These are phyloP conservation scores for Venturia carpophila DNA, from an alignment of 2,329 filamentous ascomycete genomes.

Conservation along the genomic window DNA sequence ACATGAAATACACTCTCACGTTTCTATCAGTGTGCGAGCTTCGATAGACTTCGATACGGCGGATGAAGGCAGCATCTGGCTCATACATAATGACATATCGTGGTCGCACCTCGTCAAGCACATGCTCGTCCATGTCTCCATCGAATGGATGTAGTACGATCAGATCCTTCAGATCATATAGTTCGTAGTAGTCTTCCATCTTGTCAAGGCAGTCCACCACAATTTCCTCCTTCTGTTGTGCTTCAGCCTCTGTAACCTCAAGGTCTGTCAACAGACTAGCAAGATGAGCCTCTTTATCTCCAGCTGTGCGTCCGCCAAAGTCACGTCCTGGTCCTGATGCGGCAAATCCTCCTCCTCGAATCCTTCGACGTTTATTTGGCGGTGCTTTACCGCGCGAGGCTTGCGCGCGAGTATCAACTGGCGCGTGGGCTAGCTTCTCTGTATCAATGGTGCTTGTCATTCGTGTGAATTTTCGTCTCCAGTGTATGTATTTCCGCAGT, in stretches of 20 bases:
- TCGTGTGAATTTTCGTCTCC: constrained; percentile 83
- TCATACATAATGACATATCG: constrained; percentile 99
- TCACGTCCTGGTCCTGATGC: constrained; percentile 53
- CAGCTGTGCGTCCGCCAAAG: constrained; percentile 66
- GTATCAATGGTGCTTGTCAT: constrained; percentile 72
- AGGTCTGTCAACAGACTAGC: constrained; percentile 76
- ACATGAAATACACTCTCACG: constrained; percentile 92
- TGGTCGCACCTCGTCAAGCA: constrained; percentile 90
- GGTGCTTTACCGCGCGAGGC: constrained; percentile 57
- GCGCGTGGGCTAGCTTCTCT: constrained; percentile 59
- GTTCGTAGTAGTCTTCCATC: constrained; percentile 85
- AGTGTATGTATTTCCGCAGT: constrained; percentile 76
- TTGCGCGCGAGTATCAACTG: constrained; percentile 22
- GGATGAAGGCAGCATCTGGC: constrained; percentile 87
- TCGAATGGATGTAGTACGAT: constrained; percentile 89
- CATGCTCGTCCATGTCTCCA: constrained; percentile 88
- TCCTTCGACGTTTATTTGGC: constrained; percentile 74
- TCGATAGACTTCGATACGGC: constrained; percentile 88
- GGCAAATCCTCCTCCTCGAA: constrained; percentile 59
- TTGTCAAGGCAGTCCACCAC: constrained; percentile 73
- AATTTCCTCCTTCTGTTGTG: constrained; percentile 67
- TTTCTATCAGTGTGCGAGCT: constrained; percentile 86
- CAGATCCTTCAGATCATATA: constrained; percentile 86
- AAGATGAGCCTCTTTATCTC: constrained; percentile 77
- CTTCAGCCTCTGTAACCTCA: constrained; percentile 69